These are phyloP conservation scores for Penicillium sp. DNA, from an alignment of 2,329 filamentous ascomycete genomes.

Conservation along the genomic window DNA sequence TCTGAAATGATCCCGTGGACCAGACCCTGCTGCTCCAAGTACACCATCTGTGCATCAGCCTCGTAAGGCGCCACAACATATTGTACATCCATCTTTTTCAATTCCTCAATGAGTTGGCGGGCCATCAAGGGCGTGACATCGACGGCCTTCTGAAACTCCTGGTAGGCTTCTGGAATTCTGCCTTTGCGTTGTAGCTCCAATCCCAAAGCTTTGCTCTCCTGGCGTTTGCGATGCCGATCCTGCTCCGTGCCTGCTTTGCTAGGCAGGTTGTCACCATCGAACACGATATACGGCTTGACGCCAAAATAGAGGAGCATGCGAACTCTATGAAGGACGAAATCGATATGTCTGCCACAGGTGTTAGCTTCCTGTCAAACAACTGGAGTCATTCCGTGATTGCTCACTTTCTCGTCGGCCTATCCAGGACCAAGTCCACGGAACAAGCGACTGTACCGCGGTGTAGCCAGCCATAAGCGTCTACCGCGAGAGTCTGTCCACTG, in stretches of 20 bases:
- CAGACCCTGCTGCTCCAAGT: slow-evolving; percentile 78
- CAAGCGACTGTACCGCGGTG: slow-evolving; percentile 88
- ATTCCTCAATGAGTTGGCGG: slow-evolving; percentile 78
- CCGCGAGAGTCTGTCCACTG: slow-evolving; percentile 79
- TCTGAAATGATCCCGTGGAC: slow-evolving; percentile 89
- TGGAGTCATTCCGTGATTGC: slow-evolving; percentile 18
- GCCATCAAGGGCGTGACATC: slow-evolving; percentile 98
- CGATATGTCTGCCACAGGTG: slow-evolving; percentile 62
- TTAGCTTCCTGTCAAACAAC: slow-evolving; percentile 18
- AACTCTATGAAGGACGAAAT: slow-evolving; percentile 83
- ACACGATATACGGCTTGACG: slow-evolving; percentile 89
- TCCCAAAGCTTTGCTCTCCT: slow-evolving; percentile 69
- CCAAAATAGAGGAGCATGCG: slow-evolving; percentile 92
- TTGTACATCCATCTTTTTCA: slow-evolving; percentile 72
- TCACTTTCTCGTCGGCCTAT: slow-evolving; percentile 81
- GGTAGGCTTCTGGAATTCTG: slow-evolving; percentile 70
- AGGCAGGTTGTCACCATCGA: slow-evolving; percentile 90
- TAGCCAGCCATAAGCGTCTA: slow-evolving; percentile 97
- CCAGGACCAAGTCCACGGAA: slow-evolving; percentile 82
- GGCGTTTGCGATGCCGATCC: slow-evolving; percentile 66
- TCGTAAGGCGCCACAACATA: slow-evolving; percentile 97
- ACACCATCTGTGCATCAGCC: slow-evolving; percentile 93
- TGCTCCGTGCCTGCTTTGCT: slow-evolving; percentile 87
- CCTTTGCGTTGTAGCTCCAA: slow-evolving; percentile 76
- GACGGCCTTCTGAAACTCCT: slow-evolving; percentile 88